These are phyloP conservation scores for Cordyceps pruinosa DNA, from an alignment of 2,329 filamentous ascomycete species.

Conservation along the genomic window DNA sequence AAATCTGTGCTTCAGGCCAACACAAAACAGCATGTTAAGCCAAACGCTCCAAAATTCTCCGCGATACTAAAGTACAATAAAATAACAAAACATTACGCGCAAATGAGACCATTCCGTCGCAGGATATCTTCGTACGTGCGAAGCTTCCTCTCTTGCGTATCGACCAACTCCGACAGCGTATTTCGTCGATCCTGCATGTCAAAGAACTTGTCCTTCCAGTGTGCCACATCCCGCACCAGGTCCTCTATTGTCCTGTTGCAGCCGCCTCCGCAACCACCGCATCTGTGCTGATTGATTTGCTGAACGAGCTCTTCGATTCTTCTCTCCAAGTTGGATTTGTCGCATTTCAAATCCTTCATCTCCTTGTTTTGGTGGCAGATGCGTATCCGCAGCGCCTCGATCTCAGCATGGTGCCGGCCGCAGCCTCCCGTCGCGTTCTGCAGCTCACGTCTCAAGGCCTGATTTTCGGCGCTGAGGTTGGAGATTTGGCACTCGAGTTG, in stretches of 20 bases:
- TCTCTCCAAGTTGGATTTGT: slow-evolving; percentile 29
- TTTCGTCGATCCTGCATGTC: slow-evolving; percentile 26
- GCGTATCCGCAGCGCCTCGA: slow-evolving; percentile 28
- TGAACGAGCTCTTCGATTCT: slow-evolving; percentile 29
- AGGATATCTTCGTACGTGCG: slow-evolving; percentile 29
- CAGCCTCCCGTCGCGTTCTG: slow-evolving; percentile 27
- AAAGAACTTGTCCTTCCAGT: slow-evolving; percentile 28
- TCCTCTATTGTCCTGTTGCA: slow-evolving; percentile 27
- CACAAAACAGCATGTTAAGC: not conserved
- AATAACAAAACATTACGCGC: slow-evolving; percentile 1
- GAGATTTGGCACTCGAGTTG: slow-evolving; percentile 32
- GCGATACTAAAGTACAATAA: too few species aligned
- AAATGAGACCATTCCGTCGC: slow-evolving; percentile 25
- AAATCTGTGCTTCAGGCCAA: not conserved
- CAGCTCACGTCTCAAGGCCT: slow-evolving; percentile 30
- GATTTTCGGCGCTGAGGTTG: slow-evolving; percentile 32
- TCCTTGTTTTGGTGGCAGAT: slow-evolving; percentile 31
- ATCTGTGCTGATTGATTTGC: slow-evolving; percentile 17
- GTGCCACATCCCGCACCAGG: slow-evolving; percentile 26
- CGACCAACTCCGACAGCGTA: slow-evolving; percentile 23
- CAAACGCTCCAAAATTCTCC: not conserved
- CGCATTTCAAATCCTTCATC: slow-evolving; percentile 27
- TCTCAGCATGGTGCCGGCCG: slow-evolving; percentile 24
- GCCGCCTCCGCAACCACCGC: slow-evolving; percentile 18
- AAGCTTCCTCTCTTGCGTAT: slow-evolving; percentile 27